Conservation (phyloP, 306 rosid species). For the Lathyrus oleraceus region DNA sequence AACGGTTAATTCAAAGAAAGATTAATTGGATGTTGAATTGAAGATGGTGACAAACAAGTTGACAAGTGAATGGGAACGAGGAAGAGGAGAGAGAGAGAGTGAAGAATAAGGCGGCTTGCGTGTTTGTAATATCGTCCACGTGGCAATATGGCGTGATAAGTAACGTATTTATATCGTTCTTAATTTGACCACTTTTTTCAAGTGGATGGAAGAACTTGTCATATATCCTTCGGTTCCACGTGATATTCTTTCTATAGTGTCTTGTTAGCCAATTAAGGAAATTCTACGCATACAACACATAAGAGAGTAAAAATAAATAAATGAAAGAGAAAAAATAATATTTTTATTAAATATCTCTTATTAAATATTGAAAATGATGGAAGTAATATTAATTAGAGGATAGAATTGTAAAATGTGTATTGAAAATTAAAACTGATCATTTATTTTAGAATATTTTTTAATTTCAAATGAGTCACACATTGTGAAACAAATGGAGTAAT, state of each 20-base stretch:
- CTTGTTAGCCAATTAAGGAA: neutral
- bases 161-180: neutral
- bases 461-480: no score
- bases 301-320: no score
- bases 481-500: no score
- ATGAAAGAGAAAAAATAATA: no score
- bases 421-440: no score
- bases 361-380: no score
- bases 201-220: constrained; percentile 15
- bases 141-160: constrained; percentile 34
- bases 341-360: no score
- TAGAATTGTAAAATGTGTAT: no score
- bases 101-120: constrained; percentile 32
- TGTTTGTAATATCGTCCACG: constrained; percentile 13
- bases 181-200: neutral
- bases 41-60: neutral
- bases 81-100: constrained; percentile 1
- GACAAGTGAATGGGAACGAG: constrained; percentile 32
- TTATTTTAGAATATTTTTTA: no score
- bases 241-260: neutral
- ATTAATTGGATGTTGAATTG: constrained; percentile 29
- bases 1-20: constrained; percentile 20
- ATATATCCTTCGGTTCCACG: neutral
- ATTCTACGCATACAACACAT: no score
- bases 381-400: no score